Percentiles rank a stretch among this genome's conserved stretches.
Evolutionary conservation across 2,329 filamentous ascomycete species (phyloP).

Genomic region (Calonectria crousiana): DNA sequence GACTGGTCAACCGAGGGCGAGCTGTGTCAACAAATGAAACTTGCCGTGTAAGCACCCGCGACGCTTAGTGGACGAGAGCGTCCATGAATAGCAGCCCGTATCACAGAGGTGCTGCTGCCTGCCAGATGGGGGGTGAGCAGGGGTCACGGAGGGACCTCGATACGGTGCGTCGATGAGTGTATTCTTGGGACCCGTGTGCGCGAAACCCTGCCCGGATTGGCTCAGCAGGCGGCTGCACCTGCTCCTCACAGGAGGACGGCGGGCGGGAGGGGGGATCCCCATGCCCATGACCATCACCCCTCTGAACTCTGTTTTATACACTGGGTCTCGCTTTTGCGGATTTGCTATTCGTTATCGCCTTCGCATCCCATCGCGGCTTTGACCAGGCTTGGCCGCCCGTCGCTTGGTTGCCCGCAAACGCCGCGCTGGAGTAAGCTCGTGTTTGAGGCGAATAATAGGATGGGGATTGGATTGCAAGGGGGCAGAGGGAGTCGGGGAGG

Average conservation of each 20-base stretch:
- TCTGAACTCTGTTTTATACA: background rate
- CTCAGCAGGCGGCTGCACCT: background rate
- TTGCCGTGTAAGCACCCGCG: background rate
- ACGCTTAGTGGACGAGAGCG: background rate
- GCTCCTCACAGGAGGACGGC: background rate
- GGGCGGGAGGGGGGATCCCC: too few species aligned
- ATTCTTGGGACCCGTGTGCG: background rate
- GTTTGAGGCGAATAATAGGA: background rate
- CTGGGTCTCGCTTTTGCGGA: background rate
- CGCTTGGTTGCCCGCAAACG: background rate
- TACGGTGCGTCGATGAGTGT: background rate
- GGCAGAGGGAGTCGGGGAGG: background rate
- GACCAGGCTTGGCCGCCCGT: background rate
- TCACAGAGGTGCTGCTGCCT: background rate
- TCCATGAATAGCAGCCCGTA: background rate
- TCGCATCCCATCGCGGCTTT: background rate
- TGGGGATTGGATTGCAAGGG: background rate
- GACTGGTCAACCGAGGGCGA: background rate
- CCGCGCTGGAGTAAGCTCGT: background rate
- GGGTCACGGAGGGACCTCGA: background rate
- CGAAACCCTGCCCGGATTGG: background rate
- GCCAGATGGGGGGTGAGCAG: background rate
- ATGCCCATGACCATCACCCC: background rate
- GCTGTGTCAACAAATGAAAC: slow-evolving; percentile 8
- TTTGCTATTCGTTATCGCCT: background rate